A percentile compares a stretch with the other conserved stretches of the same genome.
Evolutionary conservation across 1,139 yeast species (phyloP).

Genomic region (Lodderomyces pseudojiufengensis): DNA sequence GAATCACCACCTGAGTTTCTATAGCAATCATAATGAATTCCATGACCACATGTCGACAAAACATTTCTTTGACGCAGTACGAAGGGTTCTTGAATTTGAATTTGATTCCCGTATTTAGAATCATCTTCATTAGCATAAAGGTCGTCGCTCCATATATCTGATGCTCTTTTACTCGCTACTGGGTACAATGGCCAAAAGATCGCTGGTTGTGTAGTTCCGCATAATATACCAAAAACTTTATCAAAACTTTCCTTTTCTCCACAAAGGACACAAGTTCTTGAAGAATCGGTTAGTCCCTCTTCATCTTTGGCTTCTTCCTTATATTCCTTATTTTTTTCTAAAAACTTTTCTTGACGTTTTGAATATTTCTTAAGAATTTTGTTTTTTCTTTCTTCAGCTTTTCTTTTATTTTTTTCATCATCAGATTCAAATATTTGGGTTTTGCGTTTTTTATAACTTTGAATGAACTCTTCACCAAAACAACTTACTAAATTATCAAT

Average conservation of each 20-base stretch:
- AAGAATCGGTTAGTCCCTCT: constrained; percentile 10
- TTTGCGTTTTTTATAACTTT: constrained; percentile 33
- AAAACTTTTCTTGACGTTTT: constrained; percentile 37
- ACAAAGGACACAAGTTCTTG: constrained; percentile 58
- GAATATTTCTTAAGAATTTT: constrained; percentile 42
- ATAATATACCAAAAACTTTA: constrained; percentile 55
- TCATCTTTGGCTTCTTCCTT: constrained; percentile 22
- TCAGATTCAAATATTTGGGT: constrained; percentile 26
- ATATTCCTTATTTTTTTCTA: constrained; percentile 27
- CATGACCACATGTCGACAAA: constrained; percentile 65
- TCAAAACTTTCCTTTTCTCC: constrained; percentile 51
- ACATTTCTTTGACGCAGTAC: constrained; percentile 32
- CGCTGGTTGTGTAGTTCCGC: constrained; percentile 33
- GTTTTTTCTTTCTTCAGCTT: constrained; percentile 35
- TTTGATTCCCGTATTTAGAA: constrained; percentile 26
- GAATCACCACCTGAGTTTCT: constrained; percentile 26
- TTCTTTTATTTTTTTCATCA: constrained; percentile 21
- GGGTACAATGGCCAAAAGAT: constrained; percentile 39
- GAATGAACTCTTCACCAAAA: constrained; percentile 55
- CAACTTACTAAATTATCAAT: constrained; percentile 50
- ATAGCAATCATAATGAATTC: constrained; percentile 60
- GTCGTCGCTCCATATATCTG: constrained; percentile 18
- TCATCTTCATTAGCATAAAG: constrained; percentile 12
- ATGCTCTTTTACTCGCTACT: constrained; percentile 4
- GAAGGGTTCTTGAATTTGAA: no score